These are phyloP conservation scores for Nannochloropsis oceanica DNA, from an alignment of 108 stramenopile species.

Conservation along the genomic window DNA sequence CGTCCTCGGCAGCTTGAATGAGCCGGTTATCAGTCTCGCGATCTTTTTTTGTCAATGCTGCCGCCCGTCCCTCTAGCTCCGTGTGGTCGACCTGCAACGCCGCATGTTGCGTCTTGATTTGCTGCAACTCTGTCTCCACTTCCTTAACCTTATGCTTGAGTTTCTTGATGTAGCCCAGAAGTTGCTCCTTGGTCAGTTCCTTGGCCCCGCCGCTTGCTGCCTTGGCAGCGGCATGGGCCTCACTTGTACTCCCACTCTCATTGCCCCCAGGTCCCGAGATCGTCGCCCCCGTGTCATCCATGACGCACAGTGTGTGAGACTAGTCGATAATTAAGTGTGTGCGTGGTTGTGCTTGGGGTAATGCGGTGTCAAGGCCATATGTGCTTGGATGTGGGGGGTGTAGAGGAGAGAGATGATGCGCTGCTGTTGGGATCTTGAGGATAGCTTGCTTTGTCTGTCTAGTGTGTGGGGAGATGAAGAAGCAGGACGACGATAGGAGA, in stretches of 20 bases:
- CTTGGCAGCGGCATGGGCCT: not conserved
- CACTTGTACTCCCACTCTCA: not conserved
- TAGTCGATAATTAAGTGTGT: no score
- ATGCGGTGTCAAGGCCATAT: no score
- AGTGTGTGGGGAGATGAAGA: no score
- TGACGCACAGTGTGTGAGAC: not conserved
- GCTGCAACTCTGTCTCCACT: not conserved
- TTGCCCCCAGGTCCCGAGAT: not conserved
- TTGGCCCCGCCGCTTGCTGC: not conserved
- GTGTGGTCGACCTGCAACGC: not conserved
- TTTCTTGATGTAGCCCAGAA: not conserved
- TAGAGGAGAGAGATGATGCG: no score
- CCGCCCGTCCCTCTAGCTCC: not conserved
- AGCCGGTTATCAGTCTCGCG: not conserved
- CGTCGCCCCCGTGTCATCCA: not conserved
- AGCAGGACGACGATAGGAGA: no score
- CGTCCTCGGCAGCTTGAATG: not conserved
- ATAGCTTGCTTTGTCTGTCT: no score
- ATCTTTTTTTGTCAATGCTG: not conserved
- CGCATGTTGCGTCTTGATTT: not conserved
- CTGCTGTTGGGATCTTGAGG: no score
- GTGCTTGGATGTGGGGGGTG: no score
- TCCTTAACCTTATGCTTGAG: not conserved
- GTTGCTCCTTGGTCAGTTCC: not conserved
- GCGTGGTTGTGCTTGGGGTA: no score